A percentile compares a stretch with the other conserved stretches of the same genome.
phyloP scores from a whole-genome alignment of 2,329 filamentous ascomycete species.

The Beauveria varroae region DNA sequence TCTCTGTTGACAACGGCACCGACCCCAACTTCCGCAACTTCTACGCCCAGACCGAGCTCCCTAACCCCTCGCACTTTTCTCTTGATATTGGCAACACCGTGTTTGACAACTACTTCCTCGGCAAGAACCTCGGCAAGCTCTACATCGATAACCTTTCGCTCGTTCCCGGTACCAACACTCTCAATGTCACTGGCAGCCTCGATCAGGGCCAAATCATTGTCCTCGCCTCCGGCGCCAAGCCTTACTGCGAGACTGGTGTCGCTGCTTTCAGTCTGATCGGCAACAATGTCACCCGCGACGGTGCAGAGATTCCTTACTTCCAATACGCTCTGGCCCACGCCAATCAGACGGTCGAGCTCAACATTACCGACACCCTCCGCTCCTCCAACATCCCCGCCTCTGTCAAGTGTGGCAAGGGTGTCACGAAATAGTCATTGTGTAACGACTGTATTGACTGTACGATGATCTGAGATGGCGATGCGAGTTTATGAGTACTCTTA shows the following conservation, averaged over 20 bases:
- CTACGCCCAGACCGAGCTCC: conserved; percentile 49
- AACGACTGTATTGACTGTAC: neutral
- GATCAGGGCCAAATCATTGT: conserved; percentile 40
- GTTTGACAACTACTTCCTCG: conserved; percentile 51
- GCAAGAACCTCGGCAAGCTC: conserved; percentile 43
- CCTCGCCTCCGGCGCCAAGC: conserved; percentile 28
- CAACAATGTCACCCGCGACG: conserved; percentile 42
- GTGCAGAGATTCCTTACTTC: conserved; percentile 48
- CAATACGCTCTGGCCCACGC: conserved; percentile 43
- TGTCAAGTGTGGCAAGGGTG: neutral
- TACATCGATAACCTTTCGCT: conserved; percentile 53
- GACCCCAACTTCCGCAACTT: conserved; percentile 44
- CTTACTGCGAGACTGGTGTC: conserved; percentile 46
- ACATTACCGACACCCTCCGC: conserved; percentile 40
- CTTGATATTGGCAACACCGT: conserved; percentile 59
- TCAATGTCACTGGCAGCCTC: conserved; percentile 47
- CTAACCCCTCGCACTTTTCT: conserved; percentile 57
- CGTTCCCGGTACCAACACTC: conserved; percentile 49
- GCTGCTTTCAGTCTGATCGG: conserved; percentile 50
- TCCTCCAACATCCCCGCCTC: neutral
- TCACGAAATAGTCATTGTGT: neutral
- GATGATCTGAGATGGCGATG: neutral
- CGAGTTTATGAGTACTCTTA: neutral
- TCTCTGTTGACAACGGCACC: conserved; percentile 31
- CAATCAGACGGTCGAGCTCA: conserved; percentile 44